Conservation (phyloP, 805 yeast genomes). For the Wickerhamomyces kurtzmanii region DNA sequence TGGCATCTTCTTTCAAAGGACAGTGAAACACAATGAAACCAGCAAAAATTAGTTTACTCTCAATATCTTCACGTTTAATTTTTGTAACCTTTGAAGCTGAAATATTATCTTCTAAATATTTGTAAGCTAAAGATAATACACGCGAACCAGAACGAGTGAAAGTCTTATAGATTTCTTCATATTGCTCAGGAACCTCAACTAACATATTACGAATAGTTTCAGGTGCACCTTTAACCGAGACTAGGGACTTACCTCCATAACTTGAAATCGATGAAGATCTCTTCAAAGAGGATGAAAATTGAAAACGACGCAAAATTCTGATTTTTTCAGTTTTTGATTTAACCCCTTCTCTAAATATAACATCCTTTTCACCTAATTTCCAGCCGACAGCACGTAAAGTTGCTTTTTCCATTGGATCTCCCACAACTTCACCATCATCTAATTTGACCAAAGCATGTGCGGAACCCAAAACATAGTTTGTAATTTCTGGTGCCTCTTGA, state of each 20-base stretch:
- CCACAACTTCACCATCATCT: conserved; percentile 96
- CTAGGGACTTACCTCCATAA: conserved; percentile 46
- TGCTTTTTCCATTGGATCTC: conserved; percentile 99
- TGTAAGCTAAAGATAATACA: conserved; percentile 91
- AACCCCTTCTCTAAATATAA: conserved; percentile 36
- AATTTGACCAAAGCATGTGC: conserved; percentile 93
- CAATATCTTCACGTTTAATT: conserved; percentile 68
- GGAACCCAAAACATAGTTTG: conserved; percentile 74
- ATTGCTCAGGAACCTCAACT: conserved; percentile 56
- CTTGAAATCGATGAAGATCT: conserved; percentile 85
- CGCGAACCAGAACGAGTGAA: conserved; percentile 95
- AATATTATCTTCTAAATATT: conserved; percentile 45
- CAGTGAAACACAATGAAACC: conserved; percentile 97
- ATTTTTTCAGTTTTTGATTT: conserved; percentile 34
- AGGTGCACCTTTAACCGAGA: conserved; percentile 96
- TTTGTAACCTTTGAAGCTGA: conserved; percentile 42
- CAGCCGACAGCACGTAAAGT: conserved; percentile 83
- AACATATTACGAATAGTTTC: conserved; percentile 85
- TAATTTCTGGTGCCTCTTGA: conserved; percentile 57
- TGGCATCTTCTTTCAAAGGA: conserved; percentile 90
- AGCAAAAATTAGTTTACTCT: conserved; percentile 64
- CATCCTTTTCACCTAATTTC: conserved; percentile 71
- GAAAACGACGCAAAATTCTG: conserved; percentile 84
- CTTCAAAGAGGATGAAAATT: conserved; percentile 91
- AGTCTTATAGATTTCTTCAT: conserved; percentile 79